Percentiles rank a stretch among this genome's conserved stretches.
Evolutionary conservation across 495 filamentous ascomycete species (phyloP).

Genomic region (Chlorociboria aeruginascens): DNA sequence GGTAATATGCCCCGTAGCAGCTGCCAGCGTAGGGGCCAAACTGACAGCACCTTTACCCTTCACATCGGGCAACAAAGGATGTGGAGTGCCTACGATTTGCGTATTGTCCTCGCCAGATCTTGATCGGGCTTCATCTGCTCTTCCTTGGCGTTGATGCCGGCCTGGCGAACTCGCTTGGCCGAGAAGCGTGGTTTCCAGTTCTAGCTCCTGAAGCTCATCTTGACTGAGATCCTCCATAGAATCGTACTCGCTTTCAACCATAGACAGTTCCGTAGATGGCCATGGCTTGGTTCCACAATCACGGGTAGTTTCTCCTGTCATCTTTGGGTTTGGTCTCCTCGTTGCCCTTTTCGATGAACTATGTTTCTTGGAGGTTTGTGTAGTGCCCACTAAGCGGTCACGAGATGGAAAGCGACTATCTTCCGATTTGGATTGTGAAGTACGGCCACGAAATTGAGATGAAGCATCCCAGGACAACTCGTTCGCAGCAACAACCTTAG

Average conservation of each 20-base stretch:
- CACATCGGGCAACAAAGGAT: neutral
- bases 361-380: no score
- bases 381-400: no score
- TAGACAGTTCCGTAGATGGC: constrained; percentile 3
- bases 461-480: no score
- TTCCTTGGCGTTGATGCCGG: neutral
- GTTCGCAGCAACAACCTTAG: neutral
- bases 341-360: neutral
- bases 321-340: neutral
- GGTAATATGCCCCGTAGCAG: constrained; percentile 13
- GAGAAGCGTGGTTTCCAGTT: constrained; percentile 4
- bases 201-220: constrained; percentile 9
- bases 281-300: constrained; percentile 10
- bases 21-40: constrained; percentile 14
- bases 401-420: no score
- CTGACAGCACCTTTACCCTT: constrained; percentile 11
- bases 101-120: no score
- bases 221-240: neutral
- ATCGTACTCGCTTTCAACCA: neutral
- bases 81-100: neutral
- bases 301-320: neutral
- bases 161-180: constrained; percentile 7
- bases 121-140: neutral
- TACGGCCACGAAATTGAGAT: no score
- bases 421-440: no score